Conservation (phyloP, 2,329 filamentous ascomycete species). For the Ascomycota sp. region DNA sequence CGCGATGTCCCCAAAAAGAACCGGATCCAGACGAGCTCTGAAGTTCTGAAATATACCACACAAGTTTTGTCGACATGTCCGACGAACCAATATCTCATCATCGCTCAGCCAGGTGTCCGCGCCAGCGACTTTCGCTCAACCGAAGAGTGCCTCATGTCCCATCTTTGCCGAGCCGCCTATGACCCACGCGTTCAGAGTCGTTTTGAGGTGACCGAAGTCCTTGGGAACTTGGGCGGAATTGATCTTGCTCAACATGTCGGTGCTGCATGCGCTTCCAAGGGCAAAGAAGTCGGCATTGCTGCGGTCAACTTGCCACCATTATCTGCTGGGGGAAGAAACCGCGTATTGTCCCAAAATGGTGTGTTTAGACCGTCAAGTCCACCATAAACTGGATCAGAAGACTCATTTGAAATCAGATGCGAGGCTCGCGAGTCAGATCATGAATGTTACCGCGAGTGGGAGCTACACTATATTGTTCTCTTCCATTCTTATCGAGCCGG, state of each 20-base stretch:
- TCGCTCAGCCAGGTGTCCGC: slow-evolving; percentile 57
- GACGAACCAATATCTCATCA: slow-evolving; percentile 55
- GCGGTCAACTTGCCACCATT: slow-evolving; percentile 21
- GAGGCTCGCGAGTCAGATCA: slow-evolving; percentile 28
- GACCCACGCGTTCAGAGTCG: slow-evolving; percentile 15
- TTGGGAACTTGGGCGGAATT: slow-evolving; percentile 23
- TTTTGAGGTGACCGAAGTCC: slow-evolving; percentile 35
- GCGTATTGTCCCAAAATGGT: slow-evolving; percentile 28
- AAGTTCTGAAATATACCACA: slow-evolving; percentile 21
- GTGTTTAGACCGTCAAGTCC: background rate
- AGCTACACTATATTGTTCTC: slow-evolving; percentile 61
- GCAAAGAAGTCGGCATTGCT: slow-evolving; percentile 17
- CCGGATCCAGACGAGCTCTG: slow-evolving; percentile 28
- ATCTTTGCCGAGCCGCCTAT: slow-evolving; percentile 23
- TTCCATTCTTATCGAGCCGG: slow-evolving; percentile 34
- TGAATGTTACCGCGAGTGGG: slow-evolving; percentile 14
- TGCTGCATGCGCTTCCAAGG: slow-evolving; percentile 21
- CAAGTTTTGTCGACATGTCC: slow-evolving; percentile 45
- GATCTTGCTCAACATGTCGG: slow-evolving; percentile 23
- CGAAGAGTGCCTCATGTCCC: slow-evolving; percentile 30
- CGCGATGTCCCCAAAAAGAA: slow-evolving; percentile 11
- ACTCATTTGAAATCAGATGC: slow-evolving; percentile 18
- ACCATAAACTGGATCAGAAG: background rate
- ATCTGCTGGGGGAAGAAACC: slow-evolving; percentile 18
- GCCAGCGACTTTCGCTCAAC: slow-evolving; percentile 41